Evolutionary conservation across 2,329 filamentous ascomycete species (phyloP).

Genomic region (Ceratocystis eucalypticola): DNA sequence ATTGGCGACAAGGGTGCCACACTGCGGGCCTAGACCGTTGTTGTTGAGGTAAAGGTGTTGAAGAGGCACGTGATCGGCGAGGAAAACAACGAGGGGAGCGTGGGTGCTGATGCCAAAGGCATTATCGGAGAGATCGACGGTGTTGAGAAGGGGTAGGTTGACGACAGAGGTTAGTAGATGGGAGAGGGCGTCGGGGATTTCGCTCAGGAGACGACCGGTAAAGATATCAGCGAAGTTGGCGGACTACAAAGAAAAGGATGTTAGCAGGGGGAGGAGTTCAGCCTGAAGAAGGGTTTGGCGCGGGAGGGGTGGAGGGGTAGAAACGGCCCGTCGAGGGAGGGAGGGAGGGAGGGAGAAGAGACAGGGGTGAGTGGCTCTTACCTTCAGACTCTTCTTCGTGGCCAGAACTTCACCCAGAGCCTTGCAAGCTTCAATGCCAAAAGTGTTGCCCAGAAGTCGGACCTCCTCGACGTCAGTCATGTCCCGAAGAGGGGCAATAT

Average conservation of each 20-base stretch:
- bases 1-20: conserved; percentile 78
- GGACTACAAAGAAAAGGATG: conserved; percentile 31
- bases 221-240: conserved; percentile 97
- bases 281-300: neutral
- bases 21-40: conserved; percentile 87
- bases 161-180: conserved; percentile 75
- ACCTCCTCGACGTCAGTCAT: conserved; percentile 72
- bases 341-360: neutral
- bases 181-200: conserved; percentile 83
- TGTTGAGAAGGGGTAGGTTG: conserved; percentile 72
- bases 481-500: conserved; percentile 61
- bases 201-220: conserved; percentile 79
- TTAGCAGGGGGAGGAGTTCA: neutral
- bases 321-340: neutral
- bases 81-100: conserved; percentile 82
- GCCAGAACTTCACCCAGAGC: conserved; percentile 70
- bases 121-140: conserved; percentile 93
- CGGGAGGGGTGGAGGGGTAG: conserved; percentile 17
- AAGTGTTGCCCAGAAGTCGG: conserved; percentile 75
- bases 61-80: conserved; percentile 74
- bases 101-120: conserved; percentile 94
- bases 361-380: conserved; percentile 26
- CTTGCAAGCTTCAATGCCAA: conserved; percentile 79
- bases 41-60: conserved; percentile 96
- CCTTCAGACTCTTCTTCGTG: conserved; percentile 70